Percentiles rank a stretch among this genome's conserved stretches.
phyloP scores from a whole-genome alignment of 2,329 filamentous ascomycete species.

The Paracoccidioides brasiliensis region DNA sequence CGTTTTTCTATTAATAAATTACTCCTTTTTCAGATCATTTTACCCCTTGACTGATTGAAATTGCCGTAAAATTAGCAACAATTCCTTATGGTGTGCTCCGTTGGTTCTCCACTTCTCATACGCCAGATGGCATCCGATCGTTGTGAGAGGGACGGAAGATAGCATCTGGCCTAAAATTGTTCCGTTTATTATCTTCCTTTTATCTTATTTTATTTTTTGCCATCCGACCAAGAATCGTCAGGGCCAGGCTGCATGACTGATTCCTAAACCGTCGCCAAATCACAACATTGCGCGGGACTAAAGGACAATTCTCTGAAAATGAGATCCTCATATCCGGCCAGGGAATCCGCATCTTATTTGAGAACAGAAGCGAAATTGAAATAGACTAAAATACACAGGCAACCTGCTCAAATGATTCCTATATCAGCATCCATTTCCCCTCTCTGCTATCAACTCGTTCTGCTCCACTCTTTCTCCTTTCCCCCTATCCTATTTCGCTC shows the following conservation, averaged over 20 bases:
- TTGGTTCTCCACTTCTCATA: neutral
- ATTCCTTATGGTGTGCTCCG: neutral
- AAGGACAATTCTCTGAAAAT: no score
- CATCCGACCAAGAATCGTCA: neutral
- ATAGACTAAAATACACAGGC: neutral
- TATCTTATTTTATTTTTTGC: neutral
- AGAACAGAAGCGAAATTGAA: neutral
- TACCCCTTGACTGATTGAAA: neutral
- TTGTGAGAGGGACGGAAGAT: no score
- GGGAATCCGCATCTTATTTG: neutral
- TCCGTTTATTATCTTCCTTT: no score
- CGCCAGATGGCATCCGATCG: neutral
- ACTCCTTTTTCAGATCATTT: neutral
- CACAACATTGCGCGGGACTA: no score
- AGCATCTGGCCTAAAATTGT: no score
- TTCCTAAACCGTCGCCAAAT: neutral
- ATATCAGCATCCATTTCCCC: neutral
- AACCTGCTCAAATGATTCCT: neutral
- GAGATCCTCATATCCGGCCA: no score
- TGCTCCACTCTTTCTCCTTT: neutral
- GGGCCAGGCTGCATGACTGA: neutral
- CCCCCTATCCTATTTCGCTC: neutral
- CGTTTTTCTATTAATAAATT: slow-evolving; percentile 3
- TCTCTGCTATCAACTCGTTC: neutral
- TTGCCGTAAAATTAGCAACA: slow-evolving; percentile 2